Base-by-base conservation (phyloP, 2,329 filamentous ascomycete genomes). In the Ophiostoma novo-ulmi region DNA sequence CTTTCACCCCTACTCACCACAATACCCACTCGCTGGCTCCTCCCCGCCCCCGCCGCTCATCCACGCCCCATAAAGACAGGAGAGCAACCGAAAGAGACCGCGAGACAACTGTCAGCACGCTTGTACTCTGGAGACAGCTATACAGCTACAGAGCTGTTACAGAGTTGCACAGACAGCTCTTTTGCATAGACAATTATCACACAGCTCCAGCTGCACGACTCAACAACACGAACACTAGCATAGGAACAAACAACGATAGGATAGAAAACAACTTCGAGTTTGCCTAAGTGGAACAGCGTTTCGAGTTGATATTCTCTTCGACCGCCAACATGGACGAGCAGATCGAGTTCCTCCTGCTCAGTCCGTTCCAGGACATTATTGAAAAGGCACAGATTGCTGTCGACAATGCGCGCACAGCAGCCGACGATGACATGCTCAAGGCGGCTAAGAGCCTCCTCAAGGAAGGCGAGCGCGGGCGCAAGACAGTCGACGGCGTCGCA, bases 311-410 rank as follows among this genome's bases (percentile, higher is more conserved):
- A 4, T 13, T 17, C 31, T 20, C 61, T 38, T 10, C n/a, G 35
- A 38, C 61, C 20, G 36, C 58, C 39, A 26, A 44, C 71, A 75
- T 75, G 74, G 74, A 76, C 31, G 74, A 75, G 61, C 73, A 74
- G n/a, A 72, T 75, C 55, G 70, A 74, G 69, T 78, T 80, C 64
- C 81, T 87, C 65, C 82, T 85, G 52, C 77, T 86, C 38, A 79
- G 79, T 48, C 84, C 84, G 38, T 87, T 87, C 74, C 80, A 78
- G 69, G 84, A 87, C 64, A 82, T 87, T 70, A 81, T 85, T 69
- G 81, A 84, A 63, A 85, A 85, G 78, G 84, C 81, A 41, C 82
- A 78, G 44, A 72, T 75, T 13, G 85, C 85, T 0, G 75, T 82
- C 67, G 78, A 80, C 36, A 85, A 85, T 79, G 83, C 83, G 11